phyloP scores from a whole-genome alignment of 495 filamentous ascomycete species.

The Aspergillus hancockii region DNA sequence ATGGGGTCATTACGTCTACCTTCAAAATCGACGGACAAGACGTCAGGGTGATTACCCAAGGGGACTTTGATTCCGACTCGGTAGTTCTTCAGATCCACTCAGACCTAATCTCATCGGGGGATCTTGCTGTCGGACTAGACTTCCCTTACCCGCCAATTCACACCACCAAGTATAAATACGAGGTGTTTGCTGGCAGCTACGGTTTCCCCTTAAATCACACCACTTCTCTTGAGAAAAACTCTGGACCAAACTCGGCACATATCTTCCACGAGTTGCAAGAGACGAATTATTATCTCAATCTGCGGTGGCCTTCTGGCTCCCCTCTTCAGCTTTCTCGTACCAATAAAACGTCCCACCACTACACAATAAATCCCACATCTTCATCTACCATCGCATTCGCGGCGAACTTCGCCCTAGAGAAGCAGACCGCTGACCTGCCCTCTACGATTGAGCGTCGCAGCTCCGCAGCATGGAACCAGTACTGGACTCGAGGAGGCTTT shows the following conservation, averaged over 20 bases:
- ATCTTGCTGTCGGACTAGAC: constrained; percentile 15
- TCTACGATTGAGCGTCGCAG: constrained; percentile 4
- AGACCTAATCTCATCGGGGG: constrained; percentile 8
- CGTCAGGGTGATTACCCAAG: constrained; percentile 19
- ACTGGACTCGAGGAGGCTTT: constrained; percentile 18
- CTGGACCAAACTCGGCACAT: constrained; percentile 2
- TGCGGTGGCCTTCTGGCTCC: constrained; percentile 11
- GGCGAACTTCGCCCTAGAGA: constrained; percentile 11
- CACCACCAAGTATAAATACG: constrained; percentile 19
- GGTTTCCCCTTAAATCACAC: constrained; percentile 17
- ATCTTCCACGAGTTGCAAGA: constrained; percentile 18
- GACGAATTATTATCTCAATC: constrained; percentile 17
- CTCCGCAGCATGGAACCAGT: constrained; percentile 11
- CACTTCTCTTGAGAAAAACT: neutral
- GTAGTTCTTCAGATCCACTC: constrained; percentile 13
- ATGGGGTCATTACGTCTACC: constrained; percentile 16
- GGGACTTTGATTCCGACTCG: constrained; percentile 18
- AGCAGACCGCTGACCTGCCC: neutral
- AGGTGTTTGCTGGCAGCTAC: constrained; percentile 19
- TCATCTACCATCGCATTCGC: constrained; percentile 12
- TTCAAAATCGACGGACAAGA: constrained; percentile 12
- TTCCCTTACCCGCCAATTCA: constrained; percentile 22
- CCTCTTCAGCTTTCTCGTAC: constrained; percentile 8
- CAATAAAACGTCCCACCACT: constrained; percentile 12
- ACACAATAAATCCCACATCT: constrained; percentile 2